A percentile compares a stretch with the other conserved stretches of the same genome.
Evolutionary conservation across 257 asterid species (phyloP).

Genomic region (Solanum rostratum): DNA sequence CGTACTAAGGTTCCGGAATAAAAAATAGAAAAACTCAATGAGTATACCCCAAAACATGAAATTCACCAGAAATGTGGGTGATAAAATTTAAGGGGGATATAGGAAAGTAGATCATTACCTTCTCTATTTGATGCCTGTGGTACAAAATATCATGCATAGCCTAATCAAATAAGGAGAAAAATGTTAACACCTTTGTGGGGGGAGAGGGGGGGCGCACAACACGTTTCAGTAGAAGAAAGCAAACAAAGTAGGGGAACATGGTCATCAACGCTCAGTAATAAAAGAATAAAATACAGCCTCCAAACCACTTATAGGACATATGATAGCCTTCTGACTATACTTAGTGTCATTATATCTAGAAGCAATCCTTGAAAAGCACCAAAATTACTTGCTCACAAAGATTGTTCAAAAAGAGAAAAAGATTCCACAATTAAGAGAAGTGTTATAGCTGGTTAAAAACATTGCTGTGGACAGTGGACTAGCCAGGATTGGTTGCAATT

Average conservation of each 20-base stretch:
- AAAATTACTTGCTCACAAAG: not conserved
- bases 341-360: not conserved
- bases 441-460: not conserved
- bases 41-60: not conserved
- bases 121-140: constrained; percentile 54
- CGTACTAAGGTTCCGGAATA: constrained; percentile 44
- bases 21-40: not conserved
- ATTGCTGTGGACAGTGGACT: not conserved
- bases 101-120: constrained; percentile 29
- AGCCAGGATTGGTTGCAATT: not conserved
- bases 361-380: not conserved
- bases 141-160: constrained; percentile 92
- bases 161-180: constrained; percentile 22
- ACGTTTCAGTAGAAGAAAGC: not conserved
- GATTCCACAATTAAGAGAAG: not conserved
- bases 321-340: not conserved
- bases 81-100: not conserved
- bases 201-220: not conserved
- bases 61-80: not conserved
- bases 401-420: not conserved
- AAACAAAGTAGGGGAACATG: not conserved
- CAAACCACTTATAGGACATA: not conserved
- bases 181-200: not conserved
- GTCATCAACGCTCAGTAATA: not conserved
- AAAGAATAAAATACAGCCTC: not conserved